phyloP scores from a whole-genome alignment of 2,329 filamentous ascomycete species.

The Colletotrichum sp. region DNA sequence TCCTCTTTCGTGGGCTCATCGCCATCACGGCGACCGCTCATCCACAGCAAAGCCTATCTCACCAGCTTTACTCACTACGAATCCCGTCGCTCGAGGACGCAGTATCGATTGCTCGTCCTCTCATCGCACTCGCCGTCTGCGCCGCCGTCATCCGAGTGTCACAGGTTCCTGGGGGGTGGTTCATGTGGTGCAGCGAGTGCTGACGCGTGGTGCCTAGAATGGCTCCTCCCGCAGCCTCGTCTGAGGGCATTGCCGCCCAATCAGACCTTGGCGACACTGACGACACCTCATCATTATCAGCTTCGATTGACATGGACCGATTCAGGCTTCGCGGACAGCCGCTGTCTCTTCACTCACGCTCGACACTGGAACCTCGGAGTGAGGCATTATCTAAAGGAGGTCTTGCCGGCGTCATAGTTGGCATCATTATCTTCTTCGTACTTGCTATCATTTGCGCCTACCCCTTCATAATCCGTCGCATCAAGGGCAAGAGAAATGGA shows the following conservation, averaged over 20 bases:
- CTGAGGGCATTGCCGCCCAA: constrained; percentile 22
- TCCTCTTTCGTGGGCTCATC: constrained; percentile 22
- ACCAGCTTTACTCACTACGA: not conserved
- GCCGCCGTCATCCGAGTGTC: constrained; percentile 13
- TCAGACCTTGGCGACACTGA: constrained; percentile 22
- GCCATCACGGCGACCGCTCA: constrained; percentile 22
- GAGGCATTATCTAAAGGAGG: constrained; percentile 30
- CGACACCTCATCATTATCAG: constrained; percentile 4
- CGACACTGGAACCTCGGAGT: constrained; percentile 35
- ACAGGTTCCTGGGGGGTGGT: constrained; percentile 1
- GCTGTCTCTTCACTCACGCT: constrained; percentile 15
- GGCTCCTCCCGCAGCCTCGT: constrained; percentile 23
- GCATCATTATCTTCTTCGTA: constrained; percentile 35
- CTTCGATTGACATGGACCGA: constrained; percentile 1
- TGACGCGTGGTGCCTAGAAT: constrained; percentile 23
- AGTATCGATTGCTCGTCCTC: not conserved
- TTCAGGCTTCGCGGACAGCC: not conserved
- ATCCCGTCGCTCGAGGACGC: not conserved
- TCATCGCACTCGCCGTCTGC: not conserved
- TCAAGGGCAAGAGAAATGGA: constrained; percentile 29
- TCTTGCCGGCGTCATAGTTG: constrained; percentile 42
- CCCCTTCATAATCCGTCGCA: constrained; percentile 39
- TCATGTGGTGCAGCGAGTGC: constrained; percentile 22
- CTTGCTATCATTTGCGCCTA: constrained; percentile 43
- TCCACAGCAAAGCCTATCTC: not conserved